phyloP scores from a whole-genome alignment of 129 eudicot species.

The Centella asiatica region DNA sequence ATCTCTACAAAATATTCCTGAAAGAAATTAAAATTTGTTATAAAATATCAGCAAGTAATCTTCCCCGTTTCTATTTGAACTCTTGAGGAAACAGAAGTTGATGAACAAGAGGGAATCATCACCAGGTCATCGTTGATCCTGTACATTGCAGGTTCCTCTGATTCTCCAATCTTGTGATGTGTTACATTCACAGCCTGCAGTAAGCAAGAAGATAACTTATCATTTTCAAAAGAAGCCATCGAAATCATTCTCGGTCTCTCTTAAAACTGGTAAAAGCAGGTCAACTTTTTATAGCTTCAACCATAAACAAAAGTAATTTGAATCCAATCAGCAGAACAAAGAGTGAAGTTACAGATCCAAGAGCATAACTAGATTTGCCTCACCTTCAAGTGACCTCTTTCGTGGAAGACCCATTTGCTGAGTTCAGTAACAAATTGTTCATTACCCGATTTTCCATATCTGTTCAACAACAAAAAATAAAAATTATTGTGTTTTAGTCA shows the following conservation, averaged over 20 bases:
- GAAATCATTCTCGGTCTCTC: background rate
- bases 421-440: slow-evolving; percentile 52
- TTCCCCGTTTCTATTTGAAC: background rate
- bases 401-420: slow-evolving; percentile 66
- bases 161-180: slow-evolving; percentile 47
- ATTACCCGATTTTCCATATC: slow-evolving; percentile 46
- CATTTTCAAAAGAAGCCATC: background rate
- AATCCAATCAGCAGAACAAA: background rate
- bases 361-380: background rate
- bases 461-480: slow-evolving; percentile 1
- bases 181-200: slow-evolving; percentile 41
- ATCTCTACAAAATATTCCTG: slow-evolving; percentile 48
- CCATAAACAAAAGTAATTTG: background rate
- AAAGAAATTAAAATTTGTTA: background rate
- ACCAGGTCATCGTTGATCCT: slow-evolving; percentile 55
- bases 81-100: background rate
- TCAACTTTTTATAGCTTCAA: too few relatives aligned
- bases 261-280: background rate
- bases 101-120: background rate
- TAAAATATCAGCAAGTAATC: background rate
- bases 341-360: background rate
- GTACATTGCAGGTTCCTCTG: slow-evolving; percentile 43
- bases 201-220: background rate
- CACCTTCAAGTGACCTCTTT: slow-evolving; percentile 61
- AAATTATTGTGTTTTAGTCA: background rate